These are phyloP conservation scores for Penicillium turbatum DNA, from an alignment of 495 filamentous ascomycete species.

Conservation along the genomic window DNA sequence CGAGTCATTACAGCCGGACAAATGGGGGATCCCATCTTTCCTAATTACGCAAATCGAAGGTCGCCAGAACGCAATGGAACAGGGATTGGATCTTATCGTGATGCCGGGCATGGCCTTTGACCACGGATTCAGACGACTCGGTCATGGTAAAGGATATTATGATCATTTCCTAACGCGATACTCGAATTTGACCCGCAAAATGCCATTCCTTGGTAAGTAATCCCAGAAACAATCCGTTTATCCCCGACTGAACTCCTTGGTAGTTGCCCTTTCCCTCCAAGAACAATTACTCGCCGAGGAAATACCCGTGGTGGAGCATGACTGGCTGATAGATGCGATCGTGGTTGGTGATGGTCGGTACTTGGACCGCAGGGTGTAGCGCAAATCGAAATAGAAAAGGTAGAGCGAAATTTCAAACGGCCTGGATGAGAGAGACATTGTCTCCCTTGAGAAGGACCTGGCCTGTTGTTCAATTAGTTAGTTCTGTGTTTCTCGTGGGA, in stretches of 20 bases:
- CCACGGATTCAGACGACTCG: slow-evolving; percentile 65
- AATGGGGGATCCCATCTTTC: slow-evolving; percentile 89
- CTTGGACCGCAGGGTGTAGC: slow-evolving; percentile 31
- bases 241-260: slow-evolving; percentile 24
- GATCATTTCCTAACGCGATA: slow-evolving; percentile 84
- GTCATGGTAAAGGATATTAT: slow-evolving; percentile 97
- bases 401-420: slow-evolving; percentile 39
- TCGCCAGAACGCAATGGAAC: slow-evolving; percentile 67
- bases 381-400: slow-evolving; percentile 21
- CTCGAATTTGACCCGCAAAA: slow-evolving; percentile 43
- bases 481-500: slow-evolving; percentile 4
- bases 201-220: slow-evolving; percentile 63
- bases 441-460: slow-evolving; percentile 97
- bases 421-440: slow-evolving; percentile 93
- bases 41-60: slow-evolving; percentile 53
- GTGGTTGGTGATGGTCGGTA: slow-evolving; percentile 55
- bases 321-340: slow-evolving; percentile 64
- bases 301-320: slow-evolving; percentile 63
- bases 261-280: slow-evolving; percentile 80
- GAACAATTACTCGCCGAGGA: slow-evolving; percentile 73
- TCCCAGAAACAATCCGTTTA: slow-evolving; percentile 7
- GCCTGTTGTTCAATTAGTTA: slow-evolving; percentile 50
- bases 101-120: slow-evolving; percentile 96
- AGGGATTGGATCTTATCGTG: slow-evolving; percentile 74
- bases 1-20: slow-evolving; percentile 66